These are phyloP conservation scores for Cucumis melo DNA, from an alignment of 306 rosid species.

Conservation along the genomic window DNA sequence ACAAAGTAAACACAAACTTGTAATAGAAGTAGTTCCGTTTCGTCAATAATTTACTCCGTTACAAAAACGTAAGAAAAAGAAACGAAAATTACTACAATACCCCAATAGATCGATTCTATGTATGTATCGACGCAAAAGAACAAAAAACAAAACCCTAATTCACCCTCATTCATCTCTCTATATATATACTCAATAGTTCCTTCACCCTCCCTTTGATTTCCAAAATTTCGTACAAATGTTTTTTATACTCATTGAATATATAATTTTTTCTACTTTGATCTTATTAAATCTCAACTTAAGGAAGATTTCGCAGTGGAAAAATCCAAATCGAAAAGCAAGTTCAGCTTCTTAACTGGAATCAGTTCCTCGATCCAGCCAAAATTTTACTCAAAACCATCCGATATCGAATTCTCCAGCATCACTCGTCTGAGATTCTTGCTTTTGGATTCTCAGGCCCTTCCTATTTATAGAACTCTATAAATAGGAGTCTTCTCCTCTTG, in stretches of 20 bases:
- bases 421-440: slow-evolving; percentile 57
- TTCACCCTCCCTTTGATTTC: background rate
- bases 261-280: background rate
- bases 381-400: slow-evolving; percentile 31
- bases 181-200: background rate
- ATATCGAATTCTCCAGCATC: slow-evolving; percentile 34
- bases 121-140: too few relatives aligned
- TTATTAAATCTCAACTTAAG: background rate
- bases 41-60: background rate
- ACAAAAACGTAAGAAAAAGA: background rate
- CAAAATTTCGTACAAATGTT: background rate
- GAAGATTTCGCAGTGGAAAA: background rate
- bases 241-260: background rate
- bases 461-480: too few relatives aligned
- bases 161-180: background rate
- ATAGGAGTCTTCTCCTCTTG: too few relatives aligned
- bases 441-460: slow-evolving; percentile 60
- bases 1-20: too few relatives aligned
- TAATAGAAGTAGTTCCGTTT: background rate
- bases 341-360: slow-evolving; percentile 59
- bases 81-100: background rate
- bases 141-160: slow-evolving; percentile 7
- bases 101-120: background rate
- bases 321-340: slow-evolving; percentile 22
- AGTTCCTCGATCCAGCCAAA: slow-evolving; percentile 22